Evolutionary conservation across 768 basidiomycete species (phyloP), one percentile per base, ranked within the genome.

Genomic region (Collybia mongolica): DNA sequence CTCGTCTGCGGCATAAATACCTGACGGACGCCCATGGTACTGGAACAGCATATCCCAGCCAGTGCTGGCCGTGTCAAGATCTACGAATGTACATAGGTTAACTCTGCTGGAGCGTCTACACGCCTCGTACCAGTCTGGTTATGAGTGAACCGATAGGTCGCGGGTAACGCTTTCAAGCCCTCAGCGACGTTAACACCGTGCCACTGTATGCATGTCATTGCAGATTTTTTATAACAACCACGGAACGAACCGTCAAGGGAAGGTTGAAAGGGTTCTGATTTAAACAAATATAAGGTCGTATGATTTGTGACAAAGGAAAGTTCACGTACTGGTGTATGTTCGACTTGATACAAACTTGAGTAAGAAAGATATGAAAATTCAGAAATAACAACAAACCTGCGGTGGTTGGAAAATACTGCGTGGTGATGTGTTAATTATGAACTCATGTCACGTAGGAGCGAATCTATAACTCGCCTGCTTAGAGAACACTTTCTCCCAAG

Each of bases 101-200:
- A 19, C 20, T 49, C n/a, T 28, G 24, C 18, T 14, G 15, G 22
- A 15, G 24, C 14, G 17, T 6, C 18, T 28, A 17, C 18, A 19
- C 18, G 17, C 24, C 6, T 12, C 47, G 24, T 48, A 80, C 80
- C 77, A n/a, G 77, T 74, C 54, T 79, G 73, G 55, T 82, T 81
- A 52, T 80, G 76, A 2, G 78, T 79, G 59, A 80, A 81, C 18
- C 80, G 72, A 50, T 76, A 80, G 0, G 77, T 76, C 5, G 79
- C 70, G 14, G 79, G 77, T 5, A 79, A 61, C 1, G 80, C 79
- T 60, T 83, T 82, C 26, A 81, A 64, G 2, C 78, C 79, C 58
- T 81, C 80, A 3, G 79, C 78, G 70, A 83, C 71, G 56, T 81
- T 82, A 45, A 82, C 80, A 17, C 77, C 80, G 54, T 81, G 80